Base-by-base conservation (phyloP, 805 yeast species). In the Yamadazyma nakazawae region DNA sequence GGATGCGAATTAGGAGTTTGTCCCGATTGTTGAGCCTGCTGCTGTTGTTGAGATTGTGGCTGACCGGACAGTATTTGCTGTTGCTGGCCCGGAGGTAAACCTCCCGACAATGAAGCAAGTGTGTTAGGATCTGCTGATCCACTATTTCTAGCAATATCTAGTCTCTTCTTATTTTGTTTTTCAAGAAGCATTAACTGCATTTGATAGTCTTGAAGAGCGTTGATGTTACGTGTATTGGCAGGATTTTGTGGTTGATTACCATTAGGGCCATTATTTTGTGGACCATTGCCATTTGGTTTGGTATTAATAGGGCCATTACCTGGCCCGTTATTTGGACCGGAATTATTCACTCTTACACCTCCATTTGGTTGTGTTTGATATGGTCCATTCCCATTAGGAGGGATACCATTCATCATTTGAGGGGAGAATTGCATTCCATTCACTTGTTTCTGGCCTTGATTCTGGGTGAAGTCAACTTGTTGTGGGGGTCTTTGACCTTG, bases 181-280 rank as follows among this genome's bases (percentile, higher is more conserved):
- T 88, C 96, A 58, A 88, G 67, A 45, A 84, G 61, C 77, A 85
- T 78, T 54, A 87, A 68, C 63, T 87, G 92, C 72, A 80, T 82
- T 62, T 88, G 95, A 62, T 88, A 88, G 59, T 88, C 95, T 56
- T 84, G 88, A 34, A 88, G 67, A 1, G 92, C 91, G 56, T 75
- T 76, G 47, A 67, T 71, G 54, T 70, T 70, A 38, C 68, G 58
- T 37, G 52, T 58, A 24, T 54, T 51, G 11, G 34, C 19, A 11
- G 48, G 46, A 26, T 36, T 37, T n/a, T 24, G 41, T 7, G 34
- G 34, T 10, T 25, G 41, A 38, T 45, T 49, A 17, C 30, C 38
- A 18, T 36, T 36, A n/a, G 41, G 42, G 11, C 38, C 37, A 19
- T 38, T 34, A 28, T 42, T 45, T n/a, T 26, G 12, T 5, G 41